Evolutionary conservation across 2,329 filamentous ascomycete genomes (phyloP).

Genomic region (Xylariomycetidae sp.): DNA sequence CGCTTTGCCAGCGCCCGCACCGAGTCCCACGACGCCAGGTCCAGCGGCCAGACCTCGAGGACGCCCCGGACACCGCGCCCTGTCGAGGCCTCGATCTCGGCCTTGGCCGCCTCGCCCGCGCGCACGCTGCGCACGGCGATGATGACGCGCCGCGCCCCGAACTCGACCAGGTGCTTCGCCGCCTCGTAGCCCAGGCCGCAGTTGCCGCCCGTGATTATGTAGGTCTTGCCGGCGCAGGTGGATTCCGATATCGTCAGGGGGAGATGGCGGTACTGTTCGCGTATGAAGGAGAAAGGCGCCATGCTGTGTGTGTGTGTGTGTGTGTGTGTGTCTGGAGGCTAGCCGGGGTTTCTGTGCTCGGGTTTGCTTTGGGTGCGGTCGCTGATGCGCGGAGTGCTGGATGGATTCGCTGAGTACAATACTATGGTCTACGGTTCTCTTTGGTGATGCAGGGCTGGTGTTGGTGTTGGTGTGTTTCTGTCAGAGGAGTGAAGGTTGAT

Average conservation of each 20-base stretch:
- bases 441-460: no score
- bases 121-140: conserved; percentile 23
- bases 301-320: no score
- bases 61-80: conserved; percentile 2
- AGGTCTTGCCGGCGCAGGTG: neutral
- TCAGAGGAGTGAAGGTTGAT: no score
- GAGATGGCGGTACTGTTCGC: conserved; percentile 1
- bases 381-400: no score
- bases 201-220: conserved; percentile 29
- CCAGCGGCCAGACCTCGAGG: conserved; percentile 35
- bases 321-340: no score
- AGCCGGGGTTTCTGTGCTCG: no score
- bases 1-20: conserved; percentile 30
- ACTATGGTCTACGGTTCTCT: no score
- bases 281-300: no score
- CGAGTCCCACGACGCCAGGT: conserved; percentile 32
- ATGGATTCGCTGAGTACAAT: no score
- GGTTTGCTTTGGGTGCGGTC: no score
- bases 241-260: neutral
- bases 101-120: conserved; percentile 16
- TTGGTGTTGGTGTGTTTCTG: no score
- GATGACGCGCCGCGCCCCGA: conserved; percentile 25
- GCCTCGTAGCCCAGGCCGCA: conserved; percentile 28
- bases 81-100: neutral
- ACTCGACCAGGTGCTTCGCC: conserved; percentile 22